Conservation (phyloP, 305 asterid genomes). For the Vinca major region DNA sequence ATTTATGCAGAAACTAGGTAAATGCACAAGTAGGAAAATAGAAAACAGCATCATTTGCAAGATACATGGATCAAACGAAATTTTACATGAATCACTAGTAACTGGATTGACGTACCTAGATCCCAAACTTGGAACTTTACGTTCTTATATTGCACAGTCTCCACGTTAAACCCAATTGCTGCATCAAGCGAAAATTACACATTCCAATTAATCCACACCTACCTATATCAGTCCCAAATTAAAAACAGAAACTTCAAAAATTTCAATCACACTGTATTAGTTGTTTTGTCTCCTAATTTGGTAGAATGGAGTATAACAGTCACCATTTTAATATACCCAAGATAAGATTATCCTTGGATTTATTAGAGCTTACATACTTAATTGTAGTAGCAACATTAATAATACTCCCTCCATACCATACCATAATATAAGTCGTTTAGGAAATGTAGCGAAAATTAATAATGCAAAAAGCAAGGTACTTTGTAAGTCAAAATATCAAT, state of each 20-base stretch:
- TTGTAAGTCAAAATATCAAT: too few species aligned
- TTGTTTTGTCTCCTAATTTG: not conserved
- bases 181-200: slow-evolving; percentile 30
- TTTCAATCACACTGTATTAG: not conserved
- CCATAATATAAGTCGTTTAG: too few species aligned
- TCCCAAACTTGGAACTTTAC: slow-evolving; percentile 98
- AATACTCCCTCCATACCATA: too few species aligned
- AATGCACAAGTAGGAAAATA: too few species aligned
- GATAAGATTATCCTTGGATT: not conserved
- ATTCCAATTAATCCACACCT: slow-evolving; percentile 10
- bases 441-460: too few species aligned
- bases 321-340: not conserved
- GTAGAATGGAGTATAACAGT: not conserved
- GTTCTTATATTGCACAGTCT: slow-evolving; percentile 86
- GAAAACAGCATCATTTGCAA: not conserved
- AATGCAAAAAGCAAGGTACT: too few species aligned
- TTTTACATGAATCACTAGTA: not conserved
- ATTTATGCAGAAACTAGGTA: too few species aligned
- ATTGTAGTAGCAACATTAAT: not conserved
- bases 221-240: not conserved
- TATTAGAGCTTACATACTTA: not conserved
- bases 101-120: slow-evolving; percentile 49
- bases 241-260: not conserved
- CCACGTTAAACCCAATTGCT: slow-evolving; percentile 98
- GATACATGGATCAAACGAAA: not conserved